Base-by-base conservation (phyloP, 306 rosid genomes). In the Pyrus communis region DNA sequence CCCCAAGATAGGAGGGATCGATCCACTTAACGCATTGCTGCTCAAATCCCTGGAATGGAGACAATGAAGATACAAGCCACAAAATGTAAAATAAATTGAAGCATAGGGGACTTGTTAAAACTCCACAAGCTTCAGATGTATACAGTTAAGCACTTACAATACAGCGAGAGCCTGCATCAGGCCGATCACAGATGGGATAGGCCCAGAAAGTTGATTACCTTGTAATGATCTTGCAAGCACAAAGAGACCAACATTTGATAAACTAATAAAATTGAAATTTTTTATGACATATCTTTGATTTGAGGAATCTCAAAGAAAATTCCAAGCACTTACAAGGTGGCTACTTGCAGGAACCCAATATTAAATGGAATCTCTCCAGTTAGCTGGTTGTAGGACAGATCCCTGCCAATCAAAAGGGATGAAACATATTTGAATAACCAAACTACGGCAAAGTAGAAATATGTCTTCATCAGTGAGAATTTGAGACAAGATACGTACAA, bases 161-260 rank as follows among this genome's bases (percentile, higher is more conserved):
- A 96, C 99, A 55, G 99, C 97, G 23, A 96, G 98, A 67, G 98
- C 99, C 85, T 96, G 99, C 99, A 96, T 96, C 85, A 96, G 87
- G 65, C 99, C 99, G 4, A 93, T 85, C 77, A 96, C 99, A 0
- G 98, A 82, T 51, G 99, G 99, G 60, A 96, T 91, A 57, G 67
- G 78, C 23, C 99, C 99, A 9, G 97, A 88, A 52, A 96, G 96
- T 85, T 71, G 84, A 79, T 96, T 96, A 30, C 97, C 96, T 85
- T 96, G 99, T 80, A 96, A 78, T 51, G 99, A 96, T 82, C 99
- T 96, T 71, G 82, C 55, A 40, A 74, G 61, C 22, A 81, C 62
- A 74, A 74, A 81, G 9, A 33, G 17, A 68, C 69, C 76, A 75
- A 27, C 31, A 79, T 58, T 68, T 70, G 42, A 74, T 11, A 73